phyloP scores from a whole-genome alignment of 768 basidiomycete species.

The Floccularia luteovirens region DNA sequence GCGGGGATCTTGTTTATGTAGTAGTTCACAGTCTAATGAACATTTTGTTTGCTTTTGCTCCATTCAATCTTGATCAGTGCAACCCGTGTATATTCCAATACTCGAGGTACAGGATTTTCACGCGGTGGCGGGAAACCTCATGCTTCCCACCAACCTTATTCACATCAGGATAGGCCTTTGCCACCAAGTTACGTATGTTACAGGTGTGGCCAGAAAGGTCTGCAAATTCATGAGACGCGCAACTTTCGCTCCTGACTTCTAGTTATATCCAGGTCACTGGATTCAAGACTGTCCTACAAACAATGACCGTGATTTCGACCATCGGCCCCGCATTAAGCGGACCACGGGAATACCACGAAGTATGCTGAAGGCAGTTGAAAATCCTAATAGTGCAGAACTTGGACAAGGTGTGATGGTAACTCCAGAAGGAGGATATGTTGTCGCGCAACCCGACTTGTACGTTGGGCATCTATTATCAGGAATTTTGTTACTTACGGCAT shows the following conservation, averaged over 20 bases:
- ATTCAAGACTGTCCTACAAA: constrained; percentile 99
- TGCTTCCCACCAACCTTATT: constrained; percentile 34
- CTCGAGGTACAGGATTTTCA: constrained; percentile 56
- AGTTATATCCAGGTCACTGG: constrained; percentile 99
- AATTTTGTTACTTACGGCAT: too few relatives aligned
- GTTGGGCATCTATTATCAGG: constrained; percentile 32
- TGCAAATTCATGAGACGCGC: constrained; percentile 12
- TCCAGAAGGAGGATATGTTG: constrained; percentile 96
- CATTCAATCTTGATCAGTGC: constrained; percentile 41
- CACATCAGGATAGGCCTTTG: constrained; percentile 66
- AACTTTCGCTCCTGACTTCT: too few relatives aligned
- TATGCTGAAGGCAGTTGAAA: constrained; percentile 94
- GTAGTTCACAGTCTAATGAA: constrained; percentile 72
- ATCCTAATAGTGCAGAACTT: constrained; percentile 61
- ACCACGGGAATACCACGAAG: constrained; percentile 98
- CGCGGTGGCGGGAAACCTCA: constrained; percentile 58
- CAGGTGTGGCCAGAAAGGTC: constrained; percentile 96
- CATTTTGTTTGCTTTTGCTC: constrained; percentile 28
- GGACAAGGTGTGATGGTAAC: constrained; percentile 96
- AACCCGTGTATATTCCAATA: constrained; percentile 57
- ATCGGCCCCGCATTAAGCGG: constrained; percentile 91
- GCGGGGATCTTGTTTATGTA: constrained; percentile 52
- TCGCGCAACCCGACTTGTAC: constrained; percentile 93
- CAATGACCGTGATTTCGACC: constrained; percentile 90
- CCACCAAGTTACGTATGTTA: constrained; percentile 98